Conservation (phyloP, 495 filamentous ascomycete species). For the Geoglossum glabrum region DNA sequence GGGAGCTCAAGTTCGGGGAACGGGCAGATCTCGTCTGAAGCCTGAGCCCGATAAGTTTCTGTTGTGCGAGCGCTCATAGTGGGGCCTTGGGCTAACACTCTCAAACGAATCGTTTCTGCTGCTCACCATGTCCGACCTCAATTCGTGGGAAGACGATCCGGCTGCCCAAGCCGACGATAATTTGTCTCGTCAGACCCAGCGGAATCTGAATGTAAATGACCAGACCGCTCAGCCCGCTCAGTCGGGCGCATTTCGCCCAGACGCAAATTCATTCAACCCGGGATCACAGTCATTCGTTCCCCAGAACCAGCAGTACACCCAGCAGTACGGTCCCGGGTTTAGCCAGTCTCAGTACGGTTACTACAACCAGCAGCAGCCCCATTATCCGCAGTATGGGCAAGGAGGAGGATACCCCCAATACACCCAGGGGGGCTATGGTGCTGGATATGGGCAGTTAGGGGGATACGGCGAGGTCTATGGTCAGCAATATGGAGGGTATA, state of each 20-base stretch:
- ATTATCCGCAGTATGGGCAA: constrained; percentile 34
- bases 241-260: constrained; percentile 41
- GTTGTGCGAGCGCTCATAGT: not conserved
- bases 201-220: constrained; percentile 51
- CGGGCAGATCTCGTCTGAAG: not conserved
- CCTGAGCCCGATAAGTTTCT: not conserved
- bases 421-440: constrained; percentile 23
- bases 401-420: constrained; percentile 35
- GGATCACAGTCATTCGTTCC: constrained; percentile 60
- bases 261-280: constrained; percentile 64
- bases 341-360: constrained; percentile 27
- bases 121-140: constrained; percentile 55
- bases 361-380: constrained; percentile 16
- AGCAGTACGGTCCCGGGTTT: constrained; percentile 3
- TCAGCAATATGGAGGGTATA: constrained; percentile 29
- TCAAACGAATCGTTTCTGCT: not conserved
- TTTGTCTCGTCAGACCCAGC: constrained; percentile 58
- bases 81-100: not conserved
- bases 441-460: constrained; percentile 26
- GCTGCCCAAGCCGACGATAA: constrained; percentile 61
- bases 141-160: constrained; percentile 93
- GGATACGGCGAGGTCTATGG: constrained; percentile 44
- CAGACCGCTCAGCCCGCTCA: constrained; percentile 26
- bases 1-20: not conserved
- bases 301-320: constrained; percentile 25